A percentile compares a stretch with the other conserved stretches of the same genome.
Evolutionary conservation across 2,329 filamentous ascomycete species (phyloP).

Genomic region (Aspergillus quadricinctus): DNA sequence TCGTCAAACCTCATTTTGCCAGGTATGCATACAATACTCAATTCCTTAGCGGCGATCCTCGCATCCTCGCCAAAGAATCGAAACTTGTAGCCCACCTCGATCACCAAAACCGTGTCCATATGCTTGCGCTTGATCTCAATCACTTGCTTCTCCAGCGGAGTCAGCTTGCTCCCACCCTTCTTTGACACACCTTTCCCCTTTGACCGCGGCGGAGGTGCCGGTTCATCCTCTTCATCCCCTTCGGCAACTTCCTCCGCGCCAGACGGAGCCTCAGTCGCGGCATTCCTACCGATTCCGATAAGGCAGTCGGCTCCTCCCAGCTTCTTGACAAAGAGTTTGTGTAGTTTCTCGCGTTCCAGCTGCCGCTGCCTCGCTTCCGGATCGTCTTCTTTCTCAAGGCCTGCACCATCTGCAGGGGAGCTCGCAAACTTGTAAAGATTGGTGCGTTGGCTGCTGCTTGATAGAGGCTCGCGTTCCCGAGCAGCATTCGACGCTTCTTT

Average conservation of each 20-base stretch:
- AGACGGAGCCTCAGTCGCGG: constrained; percentile 50
- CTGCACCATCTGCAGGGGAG: constrained; percentile 40
- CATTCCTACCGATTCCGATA: constrained; percentile 58
- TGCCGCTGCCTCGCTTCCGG: constrained; percentile 50
- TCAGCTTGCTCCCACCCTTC: constrained; percentile 78
- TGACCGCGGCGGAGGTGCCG: constrained; percentile 40
- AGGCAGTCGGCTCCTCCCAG: constrained; percentile 82
- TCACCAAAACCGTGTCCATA: constrained; percentile 81
- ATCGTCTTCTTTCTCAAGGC: constrained; percentile 29
- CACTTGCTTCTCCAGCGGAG: constrained; percentile 89
- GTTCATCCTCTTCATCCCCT: constrained; percentile 50
- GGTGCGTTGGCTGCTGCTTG: constrained; percentile 46
- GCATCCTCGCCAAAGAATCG: constrained; percentile 96
- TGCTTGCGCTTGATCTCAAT: constrained; percentile 91
- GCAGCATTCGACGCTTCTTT: constrained; percentile 3
- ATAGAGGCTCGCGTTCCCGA: constrained; percentile 22
- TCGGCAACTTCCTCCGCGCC: constrained; percentile 58
- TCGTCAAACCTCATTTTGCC: constrained; percentile 94
- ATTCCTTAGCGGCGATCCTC: constrained; percentile 77
- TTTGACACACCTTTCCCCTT: constrained; percentile 53
- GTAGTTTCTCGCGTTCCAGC: constrained; percentile 65
- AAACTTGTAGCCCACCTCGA: constrained; percentile 98
- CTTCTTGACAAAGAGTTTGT: constrained; percentile 83
- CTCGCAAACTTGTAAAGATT: constrained; percentile 58
- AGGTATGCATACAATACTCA: constrained; percentile 94